Evolutionary conservation across 2,329 filamentous ascomycete species (phyloP), one percentile per base, ranked within the genome.

Genomic region (Penicillium sp.): DNA sequence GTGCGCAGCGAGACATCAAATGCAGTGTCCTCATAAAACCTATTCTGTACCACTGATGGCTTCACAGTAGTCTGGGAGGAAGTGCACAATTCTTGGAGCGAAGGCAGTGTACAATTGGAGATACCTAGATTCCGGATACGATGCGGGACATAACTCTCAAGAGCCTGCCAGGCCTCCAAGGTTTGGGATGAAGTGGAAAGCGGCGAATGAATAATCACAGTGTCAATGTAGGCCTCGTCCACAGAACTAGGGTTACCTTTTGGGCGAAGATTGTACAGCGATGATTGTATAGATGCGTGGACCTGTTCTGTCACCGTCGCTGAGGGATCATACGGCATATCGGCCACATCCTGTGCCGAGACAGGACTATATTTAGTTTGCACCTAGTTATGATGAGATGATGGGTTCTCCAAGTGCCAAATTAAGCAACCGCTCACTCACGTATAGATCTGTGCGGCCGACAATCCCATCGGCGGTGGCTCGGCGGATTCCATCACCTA

Each of bases 351-450:
- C 68, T 92, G 88, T 23, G 83, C 85, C 14, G 72, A 71, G 4
- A 84, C 70, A 0, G 86, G 80, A 1, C 88, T 90, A 75, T 87
- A 94, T 70, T 93, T 94, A n/a, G 90, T 92, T 80, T 95, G 90
- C 41, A 92, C 78, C 84, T 88, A 50, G 9, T 16, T 35, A 41
- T 49, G 42, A 30, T 50, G 38, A 44, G 57, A 29, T 14, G 45
- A 4, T 19, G 10, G n/a, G 13, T 13, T 26, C 7, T 35, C 7
- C 26, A 16, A 26, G n/a, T 1, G 19, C 6, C 26, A 23, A 53
- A 40, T 13, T 45, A 48, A 39, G 45, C 11, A 42, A 40, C 11
- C 52, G 16, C 2, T 18, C n/a, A 56, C 81, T 64, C 67, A 89
- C 84, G 67, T 86, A 90, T 43, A 93, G 64, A 32, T 88, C 82